Base-by-base conservation (phyloP, 768 basidiomycete species). In the Amylocystis lapponica region DNA sequence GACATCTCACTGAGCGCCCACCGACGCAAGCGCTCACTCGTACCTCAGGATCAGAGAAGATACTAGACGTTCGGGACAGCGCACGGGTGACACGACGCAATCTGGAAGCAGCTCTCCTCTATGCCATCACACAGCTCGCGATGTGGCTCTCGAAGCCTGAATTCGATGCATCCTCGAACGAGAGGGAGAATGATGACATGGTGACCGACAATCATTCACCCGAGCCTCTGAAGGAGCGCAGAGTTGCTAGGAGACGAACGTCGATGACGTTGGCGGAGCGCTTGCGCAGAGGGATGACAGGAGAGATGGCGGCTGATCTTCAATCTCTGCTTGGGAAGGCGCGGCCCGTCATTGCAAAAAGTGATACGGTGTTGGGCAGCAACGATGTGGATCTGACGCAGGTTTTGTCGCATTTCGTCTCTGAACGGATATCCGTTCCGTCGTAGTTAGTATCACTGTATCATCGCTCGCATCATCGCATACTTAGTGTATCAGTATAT, bases 101-200 rank as follows among this genome's bases (percentile, higher is more conserved):
- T 36, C 69, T 89, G 3, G 88, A 91, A 55, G 75, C 70, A 5
- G 69, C 84, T 19, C 63, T 86, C 2, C 65, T 85, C 11, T 91
- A 88, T 52, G 74, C 80, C 1, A 75, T 79, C 30, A 86, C 85
- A 6, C 88, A 91, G 55, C 75, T 91, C 26, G 82, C 77, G 6
- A 76, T 85, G 74, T 87, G 84, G 80, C 67, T 87, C 9, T 75
- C 77, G 30, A 86, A 81, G 54, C 81, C 83, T 5, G 85, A 86
- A 41, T 74, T 79, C 50, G 83, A 84, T 36, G 52, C 57, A 11
- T 53, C 57, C 14, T 46, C 56, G 26, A 43, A 56, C 13, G 71
- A 77, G 14, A 65, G 61, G 27, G 79, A 81, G 6, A 57, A 72
- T 27, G 78, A 79, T 21, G 60, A 59, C 19, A 58, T 53, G 48